Evolutionary conservation across 176 grass and related monocot genomes (phyloP), one percentile per base, ranked within the genome.

Genomic region (Aegilops tauschii): DNA sequence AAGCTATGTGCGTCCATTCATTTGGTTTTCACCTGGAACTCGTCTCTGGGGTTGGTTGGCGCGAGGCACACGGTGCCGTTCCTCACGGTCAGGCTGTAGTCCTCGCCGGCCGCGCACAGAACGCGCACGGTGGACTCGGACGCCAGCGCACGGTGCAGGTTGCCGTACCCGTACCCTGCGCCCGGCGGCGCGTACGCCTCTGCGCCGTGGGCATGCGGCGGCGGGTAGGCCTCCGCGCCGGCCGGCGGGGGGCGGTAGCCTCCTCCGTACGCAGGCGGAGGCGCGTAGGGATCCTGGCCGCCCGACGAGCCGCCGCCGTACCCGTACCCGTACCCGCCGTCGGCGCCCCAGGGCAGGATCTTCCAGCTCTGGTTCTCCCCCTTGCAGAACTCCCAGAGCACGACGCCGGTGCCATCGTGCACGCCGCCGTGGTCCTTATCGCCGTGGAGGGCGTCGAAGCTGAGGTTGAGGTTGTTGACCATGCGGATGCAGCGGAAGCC

Each of bases 401-500:
- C 92, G 44, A 97, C 14, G 36, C 30, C 32, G 71, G 94, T 97
- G 69, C 92, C 94, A 59, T 96, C 94, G 77, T 58, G 87, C 0
- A 96, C 91, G 40, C 94, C 94, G 36, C 91, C 94, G 73, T 96
- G 92, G 69, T 58, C 18, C 89, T 88, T 93, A 85, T 96, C 94
- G 39, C 94, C 91, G 80, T 93, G 81, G 70, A 90, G 75, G 28
- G 92, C 94, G 73, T 96, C 94, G 3, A 96, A 93, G 94, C 92
- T 93, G 66, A 96, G 85, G 75, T 27, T 5, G 82, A 73, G 89
- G 86, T 95, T 94, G 85, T 97, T 97, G 4, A 94, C 92, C 94
- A 92, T 97, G 69, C 94, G 89, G 82, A 97, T 85, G 89, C 94
- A 94, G 77, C 94, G 89, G 94, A 92, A 97, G 31, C 89, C 89